Conservation (phyloP, 371 early-diverging fungal genomes). For the Batkoa obscura region DNA sequence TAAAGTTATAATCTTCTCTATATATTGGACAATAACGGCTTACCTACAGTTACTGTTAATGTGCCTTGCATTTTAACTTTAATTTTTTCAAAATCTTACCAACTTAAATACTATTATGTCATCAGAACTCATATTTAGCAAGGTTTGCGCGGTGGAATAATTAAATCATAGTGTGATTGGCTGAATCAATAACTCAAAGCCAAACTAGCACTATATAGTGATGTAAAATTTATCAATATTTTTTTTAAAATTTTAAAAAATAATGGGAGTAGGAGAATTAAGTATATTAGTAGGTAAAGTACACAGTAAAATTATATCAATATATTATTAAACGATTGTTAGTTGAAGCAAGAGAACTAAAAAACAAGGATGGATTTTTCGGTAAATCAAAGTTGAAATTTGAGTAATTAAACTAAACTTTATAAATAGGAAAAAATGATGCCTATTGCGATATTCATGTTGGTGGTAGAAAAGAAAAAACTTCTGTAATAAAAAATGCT, state of each 20-base stretch:
- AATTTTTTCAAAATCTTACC: not conserved
- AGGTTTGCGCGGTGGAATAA: too few species aligned
- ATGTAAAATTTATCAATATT: too few species aligned
- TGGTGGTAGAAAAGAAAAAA: constrained; percentile 1
- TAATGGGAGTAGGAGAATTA: too few species aligned
- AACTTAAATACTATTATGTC: too few species aligned
- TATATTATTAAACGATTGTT: not conserved
- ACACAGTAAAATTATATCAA: too few species aligned
- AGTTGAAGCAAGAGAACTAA: constrained; percentile 5
- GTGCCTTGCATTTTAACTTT: not conserved
- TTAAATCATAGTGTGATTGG: too few species aligned
- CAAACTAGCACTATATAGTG: too few species aligned
- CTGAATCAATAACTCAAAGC: too few species aligned
- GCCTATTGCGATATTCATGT: not conserved
- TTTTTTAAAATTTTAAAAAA: too few species aligned
- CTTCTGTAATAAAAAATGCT: not conserved
- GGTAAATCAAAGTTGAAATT: not conserved
- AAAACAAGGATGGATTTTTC: constrained; percentile 3
- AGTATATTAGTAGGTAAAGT: too few species aligned
- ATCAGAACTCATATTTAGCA: too few species aligned
- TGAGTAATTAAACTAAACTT: not conserved
- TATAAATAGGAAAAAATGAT: constrained; percentile 1
- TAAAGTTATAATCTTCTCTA: not conserved
- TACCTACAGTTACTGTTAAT: constrained; percentile 1
- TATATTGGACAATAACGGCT: not conserved